Evolutionary conservation across 208 protist species (phyloP), one percentile per base, ranked within the genome.

Genomic region (Histomonas meleagridis): DNA sequence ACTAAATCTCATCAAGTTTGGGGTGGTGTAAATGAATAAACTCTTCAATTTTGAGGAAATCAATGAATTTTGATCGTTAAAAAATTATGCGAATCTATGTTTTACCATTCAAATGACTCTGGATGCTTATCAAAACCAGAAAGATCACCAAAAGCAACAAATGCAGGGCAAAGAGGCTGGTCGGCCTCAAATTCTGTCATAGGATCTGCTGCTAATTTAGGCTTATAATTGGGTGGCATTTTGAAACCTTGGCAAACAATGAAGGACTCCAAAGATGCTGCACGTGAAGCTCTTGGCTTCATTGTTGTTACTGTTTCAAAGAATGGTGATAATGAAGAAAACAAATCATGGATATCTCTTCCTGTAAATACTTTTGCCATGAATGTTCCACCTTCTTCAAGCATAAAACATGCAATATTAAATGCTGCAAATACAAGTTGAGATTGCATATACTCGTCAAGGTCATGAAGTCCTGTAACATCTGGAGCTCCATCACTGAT

Each of bases 401-500:
- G 95, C 38, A 99, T 94, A 90, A 96, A 96, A 21, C 96, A 98
- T 5, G 98, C 97, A 90, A 99, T 99, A 94, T 97, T 98, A 53
- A 99, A 94, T 43, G 98, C 98, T 16, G 98, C 97, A 10, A 98
- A 95, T 3, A 99, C 95, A 0, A 99, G 94, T 94, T 99, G 98
- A 76, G 97, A 95, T 94, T 99, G 98, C 69, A 99, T 94, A 49
- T 93, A 99, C 95, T 99, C 97, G 93, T 99, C 98, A 43, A 99
- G 95, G 94, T 99, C 97, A 93, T 99, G 98, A 94, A 99, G 96
- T 38, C 98, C 98, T 1, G 97, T 99, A 28, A 94, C 98, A 94
- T 99, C 98, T 1, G 98, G 98, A 0, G 98, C 98, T 26, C 98
- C 98, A 94, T 99, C 98, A 93, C 97, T 99, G 35, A 99, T 95